A percentile compares a stretch with the other conserved stretches of the same genome.
Conservation (phyloP, 1,284 basidiomycete genomes). For the Trichosporon asahii region DNA sequence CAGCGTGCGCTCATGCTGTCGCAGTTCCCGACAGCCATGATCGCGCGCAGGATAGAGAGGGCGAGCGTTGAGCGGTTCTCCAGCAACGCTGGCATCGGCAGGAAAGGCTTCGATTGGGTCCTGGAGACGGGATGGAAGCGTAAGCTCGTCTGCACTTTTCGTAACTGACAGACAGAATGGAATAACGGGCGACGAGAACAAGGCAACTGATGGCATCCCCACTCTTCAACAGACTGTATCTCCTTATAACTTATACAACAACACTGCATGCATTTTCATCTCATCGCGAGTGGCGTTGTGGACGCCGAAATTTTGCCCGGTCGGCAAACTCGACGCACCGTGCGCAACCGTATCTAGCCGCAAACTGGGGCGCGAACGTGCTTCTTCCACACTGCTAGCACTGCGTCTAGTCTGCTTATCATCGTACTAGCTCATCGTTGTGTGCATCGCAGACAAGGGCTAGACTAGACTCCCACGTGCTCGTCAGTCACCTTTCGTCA, state of each 20-base stretch:
- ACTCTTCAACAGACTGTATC: not conserved
- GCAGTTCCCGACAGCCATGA: conserved; percentile 69
- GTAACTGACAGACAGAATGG: not conserved
- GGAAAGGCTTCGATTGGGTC: conserved; percentile 81
- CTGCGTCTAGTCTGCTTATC: not conserved
- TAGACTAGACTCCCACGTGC: not conserved
- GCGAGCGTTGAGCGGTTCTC: conserved; percentile 81
- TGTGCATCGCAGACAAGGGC: not conserved
- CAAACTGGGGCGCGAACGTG: not conserved
- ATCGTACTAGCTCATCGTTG: not conserved
- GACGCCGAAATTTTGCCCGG: not conserved
- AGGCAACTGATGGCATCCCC: not conserved
- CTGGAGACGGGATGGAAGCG: conserved; percentile 45
- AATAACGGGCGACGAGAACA: not conserved
- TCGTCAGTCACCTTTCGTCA: not conserved
- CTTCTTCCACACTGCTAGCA: not conserved
- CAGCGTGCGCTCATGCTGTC: conserved; percentile 45
- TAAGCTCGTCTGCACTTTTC: not conserved
- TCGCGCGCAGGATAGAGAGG: conserved; percentile 73
- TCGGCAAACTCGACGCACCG: not conserved
- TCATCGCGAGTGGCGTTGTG: not conserved
- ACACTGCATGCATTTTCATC: conserved; percentile 8
- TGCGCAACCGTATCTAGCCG: not conserved
- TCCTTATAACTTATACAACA: conserved; percentile 4
- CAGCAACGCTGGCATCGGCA: conserved; percentile 79